phyloP scores from a whole-genome alignment of 176 grass and related monocot genomes.

The Aegilops umbellulata region DNA sequence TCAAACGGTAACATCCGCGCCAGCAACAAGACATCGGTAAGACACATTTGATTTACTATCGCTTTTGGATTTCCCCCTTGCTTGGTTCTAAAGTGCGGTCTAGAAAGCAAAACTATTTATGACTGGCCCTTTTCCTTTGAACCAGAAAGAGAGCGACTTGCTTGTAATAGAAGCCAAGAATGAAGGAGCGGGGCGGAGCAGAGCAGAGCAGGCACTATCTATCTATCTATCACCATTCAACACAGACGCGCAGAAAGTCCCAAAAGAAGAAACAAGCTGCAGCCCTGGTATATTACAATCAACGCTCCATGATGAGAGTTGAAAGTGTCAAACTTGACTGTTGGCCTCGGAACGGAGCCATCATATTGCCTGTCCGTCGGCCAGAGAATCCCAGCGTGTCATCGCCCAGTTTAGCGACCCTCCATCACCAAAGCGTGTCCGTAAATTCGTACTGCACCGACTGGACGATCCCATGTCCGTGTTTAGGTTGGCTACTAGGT shows the following conservation, averaged over 20 bases:
- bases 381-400: not conserved
- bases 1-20: conserved; percentile 6
- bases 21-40: not conserved
- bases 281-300: not conserved
- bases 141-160: conserved; percentile 29
- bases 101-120: conserved; percentile 29
- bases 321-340: not conserved
- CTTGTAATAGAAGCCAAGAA: conserved; percentile 46
- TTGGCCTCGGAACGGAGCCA: not conserved
- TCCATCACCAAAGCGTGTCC: not conserved
- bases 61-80: not conserved
- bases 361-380: not conserved
- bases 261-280: conserved; percentile 31
- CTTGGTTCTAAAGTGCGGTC: not conserved
- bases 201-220: not conserved
- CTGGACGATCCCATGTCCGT: no score
- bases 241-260: conserved; percentile 13
- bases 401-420: not conserved
- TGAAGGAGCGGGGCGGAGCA: not conserved
- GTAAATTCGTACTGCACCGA: not conserved
- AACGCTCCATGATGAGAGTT: not conserved
- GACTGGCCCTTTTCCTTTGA: conserved; percentile 19
- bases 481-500: conserved; percentile 22
- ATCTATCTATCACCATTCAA: conserved; percentile 8
- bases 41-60: no score